A percentile compares a stretch with the other conserved stretches of the same genome.
These are phyloP conservation scores for Oropetium thomaeum DNA, from an alignment of 176 grass and related monocot species.

Conservation along the genomic window DNA sequence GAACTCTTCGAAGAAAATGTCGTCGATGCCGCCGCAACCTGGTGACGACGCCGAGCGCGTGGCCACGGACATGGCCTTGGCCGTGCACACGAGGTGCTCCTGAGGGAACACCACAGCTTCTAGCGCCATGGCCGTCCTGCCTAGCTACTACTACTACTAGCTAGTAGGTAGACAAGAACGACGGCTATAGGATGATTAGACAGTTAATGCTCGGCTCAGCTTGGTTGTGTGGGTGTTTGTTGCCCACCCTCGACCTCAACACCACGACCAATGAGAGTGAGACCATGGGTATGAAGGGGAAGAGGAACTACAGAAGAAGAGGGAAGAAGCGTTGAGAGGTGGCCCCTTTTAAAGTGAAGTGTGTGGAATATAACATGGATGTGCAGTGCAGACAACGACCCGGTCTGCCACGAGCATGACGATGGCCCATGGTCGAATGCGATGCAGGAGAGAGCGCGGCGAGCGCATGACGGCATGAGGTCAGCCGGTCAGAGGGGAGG, in stretches of 20 bases:
- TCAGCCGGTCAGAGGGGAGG: background rate
- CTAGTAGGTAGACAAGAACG: background rate
- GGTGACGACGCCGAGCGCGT: constrained; percentile 1
- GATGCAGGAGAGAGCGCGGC: background rate
- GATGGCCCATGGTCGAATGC: background rate
- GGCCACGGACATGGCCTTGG: background rate
- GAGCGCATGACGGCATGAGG: no score
- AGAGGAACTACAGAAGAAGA: background rate
- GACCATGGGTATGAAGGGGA: background rate
- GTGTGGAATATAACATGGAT: constrained; percentile 19
- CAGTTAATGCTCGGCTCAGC: background rate
- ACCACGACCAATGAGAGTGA: background rate
- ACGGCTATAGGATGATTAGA: background rate
- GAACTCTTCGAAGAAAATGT: constrained; percentile 26
- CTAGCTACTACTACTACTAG: background rate
- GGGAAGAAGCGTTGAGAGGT: background rate
- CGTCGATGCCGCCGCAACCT: constrained; percentile 32
- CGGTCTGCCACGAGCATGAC: constrained; percentile 4
- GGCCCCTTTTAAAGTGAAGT: constrained; percentile 8
- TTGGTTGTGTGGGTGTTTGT: background rate
- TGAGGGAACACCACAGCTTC: constrained; percentile 47
- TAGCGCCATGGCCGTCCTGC: constrained; percentile 18
- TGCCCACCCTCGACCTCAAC: background rate
- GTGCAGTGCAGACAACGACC: constrained; percentile 29
- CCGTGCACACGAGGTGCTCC: constrained; percentile 14